These are phyloP conservation scores for Aspergillus affinis DNA, from an alignment of 495 filamentous ascomycete species.

Conservation along the genomic window DNA sequence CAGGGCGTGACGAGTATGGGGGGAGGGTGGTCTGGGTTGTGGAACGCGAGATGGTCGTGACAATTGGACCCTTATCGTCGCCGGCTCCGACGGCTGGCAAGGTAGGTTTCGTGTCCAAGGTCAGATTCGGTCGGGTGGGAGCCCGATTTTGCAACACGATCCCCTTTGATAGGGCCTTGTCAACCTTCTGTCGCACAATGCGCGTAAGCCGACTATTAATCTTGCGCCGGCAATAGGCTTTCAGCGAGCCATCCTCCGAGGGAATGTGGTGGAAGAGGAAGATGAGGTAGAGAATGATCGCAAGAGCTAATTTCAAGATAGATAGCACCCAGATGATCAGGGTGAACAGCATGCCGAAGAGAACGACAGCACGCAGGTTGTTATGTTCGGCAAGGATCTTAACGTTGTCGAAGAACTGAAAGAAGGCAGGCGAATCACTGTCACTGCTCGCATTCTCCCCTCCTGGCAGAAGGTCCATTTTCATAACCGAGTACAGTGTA, in stretches of 20 bases:
- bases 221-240: constrained; percentile 84
- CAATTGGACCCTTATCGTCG: constrained; percentile 55
- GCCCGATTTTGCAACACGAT: constrained; percentile 58
- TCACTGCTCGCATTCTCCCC: constrained; percentile 51
- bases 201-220: constrained; percentile 76
- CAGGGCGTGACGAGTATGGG: constrained; percentile 57
- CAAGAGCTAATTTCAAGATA: constrained; percentile 69
- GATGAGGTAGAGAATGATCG: constrained; percentile 72
- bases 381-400: constrained; percentile 66
- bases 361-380: constrained; percentile 72
- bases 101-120: constrained; percentile 60
- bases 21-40: constrained; percentile 69
- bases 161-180: constrained; percentile 80
- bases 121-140: constrained; percentile 51
- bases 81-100: constrained; percentile 57
- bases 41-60: constrained; percentile 61
- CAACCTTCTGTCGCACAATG: constrained; percentile 79
- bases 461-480: constrained; percentile 64
- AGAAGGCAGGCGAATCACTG: constrained; percentile 41
- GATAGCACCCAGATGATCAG: constrained; percentile 86
- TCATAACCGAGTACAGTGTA: constrained; percentile 77
- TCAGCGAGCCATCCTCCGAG: constrained; percentile 69
- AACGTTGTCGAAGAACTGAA: constrained; percentile 76
- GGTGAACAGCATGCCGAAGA: constrained; percentile 89
- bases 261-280: constrained; percentile 93